phyloP scores from a whole-genome alignment of 352 stramenopile genomes.

The Plasmopara muralis region DNA sequence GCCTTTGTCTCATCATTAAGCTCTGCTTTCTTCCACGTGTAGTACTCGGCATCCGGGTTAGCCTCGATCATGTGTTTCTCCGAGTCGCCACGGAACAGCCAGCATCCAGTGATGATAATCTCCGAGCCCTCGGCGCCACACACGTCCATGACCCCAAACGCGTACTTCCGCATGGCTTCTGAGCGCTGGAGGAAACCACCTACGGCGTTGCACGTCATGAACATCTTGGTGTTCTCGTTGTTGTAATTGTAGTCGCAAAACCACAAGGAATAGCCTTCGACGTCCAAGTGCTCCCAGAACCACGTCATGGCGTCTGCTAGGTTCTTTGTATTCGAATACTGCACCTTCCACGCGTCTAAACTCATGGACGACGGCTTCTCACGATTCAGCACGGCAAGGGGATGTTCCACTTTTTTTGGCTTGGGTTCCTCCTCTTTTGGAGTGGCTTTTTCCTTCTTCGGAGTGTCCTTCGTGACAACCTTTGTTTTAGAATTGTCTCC shows the following conservation, averaged over 20 bases:
- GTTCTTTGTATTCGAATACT: slow-evolving; percentile 87
- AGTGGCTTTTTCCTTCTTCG: slow-evolving; percentile 43
- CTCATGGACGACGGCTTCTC: slow-evolving; percentile 69
- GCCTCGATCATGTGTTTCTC: slow-evolving; percentile 83
- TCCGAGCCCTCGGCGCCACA: slow-evolving; percentile 48
- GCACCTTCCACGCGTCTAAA: slow-evolving; percentile 89
- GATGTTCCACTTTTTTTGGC: slow-evolving; percentile 80
- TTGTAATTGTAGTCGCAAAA: slow-evolving; percentile 93
- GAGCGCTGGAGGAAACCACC: slow-evolving; percentile 89
- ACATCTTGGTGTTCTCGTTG: slow-evolving; percentile 89
- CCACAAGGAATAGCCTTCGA: slow-evolving; percentile 87
- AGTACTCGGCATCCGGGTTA: slow-evolving; percentile 91
- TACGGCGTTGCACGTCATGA: slow-evolving; percentile 92
- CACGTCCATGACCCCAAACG: slow-evolving; percentile 85
- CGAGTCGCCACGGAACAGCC: slow-evolving; percentile 86
- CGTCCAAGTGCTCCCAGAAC: slow-evolving; percentile 89
- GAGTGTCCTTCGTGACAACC: slow-evolving; percentile 22
- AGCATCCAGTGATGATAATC: slow-evolving; percentile 88
- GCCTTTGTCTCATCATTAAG: slow-evolving; percentile 68
- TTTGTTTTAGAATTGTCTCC: slow-evolving; percentile 41
- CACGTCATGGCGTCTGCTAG: slow-evolving; percentile 83
- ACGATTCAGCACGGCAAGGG: slow-evolving; percentile 84
- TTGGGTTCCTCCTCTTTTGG: slow-evolving; percentile 40
- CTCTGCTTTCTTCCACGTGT: slow-evolving; percentile 86
- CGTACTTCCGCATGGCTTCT: slow-evolving; percentile 90